Evolutionary conservation across 176 grass and related monocot genomes (phyloP).

Genomic region (Zoysia japonica): DNA sequence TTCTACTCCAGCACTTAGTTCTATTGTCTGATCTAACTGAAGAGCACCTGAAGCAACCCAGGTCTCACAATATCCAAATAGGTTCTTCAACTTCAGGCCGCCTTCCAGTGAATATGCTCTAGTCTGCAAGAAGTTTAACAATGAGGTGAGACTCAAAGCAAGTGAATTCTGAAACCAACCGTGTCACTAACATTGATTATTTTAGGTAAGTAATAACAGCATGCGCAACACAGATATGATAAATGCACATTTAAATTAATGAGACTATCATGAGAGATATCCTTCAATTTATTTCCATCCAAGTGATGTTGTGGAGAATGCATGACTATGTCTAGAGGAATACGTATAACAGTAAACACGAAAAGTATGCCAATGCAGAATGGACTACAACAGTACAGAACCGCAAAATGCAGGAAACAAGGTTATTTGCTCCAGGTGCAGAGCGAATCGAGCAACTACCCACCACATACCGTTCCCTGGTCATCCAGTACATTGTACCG

Average conservation of each 20-base stretch:
- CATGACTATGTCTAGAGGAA: neutral
- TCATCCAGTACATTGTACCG: neutral
- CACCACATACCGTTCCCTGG: conserved; percentile 1
- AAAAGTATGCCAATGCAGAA: neutral
- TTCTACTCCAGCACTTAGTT: conserved; percentile 60
- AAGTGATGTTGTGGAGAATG: neutral
- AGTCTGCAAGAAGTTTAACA: conserved; percentile 43
- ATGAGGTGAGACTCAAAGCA: neutral
- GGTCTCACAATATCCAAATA: conserved; percentile 80
- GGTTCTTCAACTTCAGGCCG: conserved; percentile 84
- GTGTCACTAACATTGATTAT: neutral
- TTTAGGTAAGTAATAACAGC: neutral
- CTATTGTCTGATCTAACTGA: conserved; percentile 65
- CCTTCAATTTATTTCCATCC: neutral
- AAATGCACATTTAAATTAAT: neutral
- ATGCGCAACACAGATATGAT: neutral
- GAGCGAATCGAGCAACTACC: neutral
- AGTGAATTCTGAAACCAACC: neutral
- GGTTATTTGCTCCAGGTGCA: neutral
- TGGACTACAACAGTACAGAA: neutral
- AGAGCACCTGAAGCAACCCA: conserved; percentile 75
- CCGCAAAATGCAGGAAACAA: neutral
- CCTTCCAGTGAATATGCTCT: conserved; percentile 75
- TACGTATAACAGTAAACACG: neutral
- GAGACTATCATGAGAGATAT: neutral